Percentiles rank a stretch among this genome's conserved stretches.
These are phyloP conservation scores for Fusarium continuum DNA, from an alignment of 2,329 filamentous ascomycete genomes.

Conservation along the genomic window DNA sequence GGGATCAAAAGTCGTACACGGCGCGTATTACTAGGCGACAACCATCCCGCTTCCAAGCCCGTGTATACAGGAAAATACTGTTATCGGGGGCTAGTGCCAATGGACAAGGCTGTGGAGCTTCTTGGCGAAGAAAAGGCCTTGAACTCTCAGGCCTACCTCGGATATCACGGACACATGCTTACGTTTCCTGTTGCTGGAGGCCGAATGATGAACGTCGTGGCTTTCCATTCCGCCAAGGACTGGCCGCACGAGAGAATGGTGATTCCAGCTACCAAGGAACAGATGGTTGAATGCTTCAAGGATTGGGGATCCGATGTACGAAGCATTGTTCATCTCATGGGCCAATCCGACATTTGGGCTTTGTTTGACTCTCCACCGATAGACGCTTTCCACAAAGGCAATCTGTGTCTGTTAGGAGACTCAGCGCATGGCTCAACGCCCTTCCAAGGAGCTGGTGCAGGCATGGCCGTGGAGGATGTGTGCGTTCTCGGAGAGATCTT, in stretches of 20 bases:
- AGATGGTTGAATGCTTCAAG: not conserved
- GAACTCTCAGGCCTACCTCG: conserved; percentile 10
- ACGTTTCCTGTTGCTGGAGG: conserved; percentile 16
- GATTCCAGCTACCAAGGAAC: not conserved
- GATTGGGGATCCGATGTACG: not conserved
- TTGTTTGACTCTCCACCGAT: not conserved
- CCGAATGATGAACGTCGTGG: conserved; percentile 16
- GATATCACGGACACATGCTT: conserved; percentile 16
- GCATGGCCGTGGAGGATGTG: conserved; percentile 14
- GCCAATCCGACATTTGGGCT: not conserved
- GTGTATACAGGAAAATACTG: conserved; percentile 7
- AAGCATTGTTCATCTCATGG: not conserved
- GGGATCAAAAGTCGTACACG: conserved; percentile 11
- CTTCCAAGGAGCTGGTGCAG: conserved; percentile 9
- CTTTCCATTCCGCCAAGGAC: not conserved
- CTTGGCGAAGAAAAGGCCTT: conserved; percentile 13
- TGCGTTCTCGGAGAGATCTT: too few relatives aligned
- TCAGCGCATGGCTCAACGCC: conserved; percentile 20
- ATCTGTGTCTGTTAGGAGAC: conserved; percentile 14
- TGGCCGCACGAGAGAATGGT: not conserved
- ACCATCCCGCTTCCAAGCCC: not conserved
- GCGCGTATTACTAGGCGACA: not conserved
- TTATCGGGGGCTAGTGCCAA: conserved; percentile 18
- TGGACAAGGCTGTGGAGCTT: conserved; percentile 10
- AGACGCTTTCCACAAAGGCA: conserved; percentile 4